Percentiles rank a stretch among this genome's conserved stretches.
Conservation (phyloP, 768 basidiomycete species). For the Podaxis carcinomalis region DNA sequence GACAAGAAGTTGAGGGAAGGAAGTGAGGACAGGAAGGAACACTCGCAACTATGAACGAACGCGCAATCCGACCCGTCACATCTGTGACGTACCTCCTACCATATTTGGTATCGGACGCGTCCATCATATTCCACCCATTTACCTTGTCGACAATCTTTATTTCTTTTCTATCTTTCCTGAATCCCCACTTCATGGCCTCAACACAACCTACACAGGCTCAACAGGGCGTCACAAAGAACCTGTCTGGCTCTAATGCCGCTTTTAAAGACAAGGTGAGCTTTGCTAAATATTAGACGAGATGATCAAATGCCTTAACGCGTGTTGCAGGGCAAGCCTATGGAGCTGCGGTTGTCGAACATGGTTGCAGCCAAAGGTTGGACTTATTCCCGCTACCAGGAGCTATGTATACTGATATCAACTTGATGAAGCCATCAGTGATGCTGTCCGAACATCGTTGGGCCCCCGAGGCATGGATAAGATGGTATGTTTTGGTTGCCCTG, state of each 20-base stretch:
- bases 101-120: slow-evolving; percentile 30
- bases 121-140: slow-evolving; percentile 6
- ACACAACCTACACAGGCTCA: slow-evolving; percentile 29
- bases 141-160: neutral
- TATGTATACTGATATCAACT: slow-evolving; percentile 15
- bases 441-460: slow-evolving; percentile 92
- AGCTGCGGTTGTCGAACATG: slow-evolving; percentile 95
- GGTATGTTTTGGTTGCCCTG: slow-evolving; percentile 42
- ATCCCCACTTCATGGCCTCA: slow-evolving; percentile 26
- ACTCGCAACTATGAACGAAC: slow-evolving; percentile 12
- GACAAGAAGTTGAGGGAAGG: slow-evolving; percentile 11
- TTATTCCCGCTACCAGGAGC: neutral
- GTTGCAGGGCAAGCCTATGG: slow-evolving; percentile 92
- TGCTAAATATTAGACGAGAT: slow-evolving; percentile 3
- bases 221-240: slow-evolving; percentile 37
- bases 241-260: slow-evolving; percentile 63
- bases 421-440: slow-evolving; percentile 86
- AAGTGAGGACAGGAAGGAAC: neutral
- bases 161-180: slow-evolving; percentile 10
- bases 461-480: slow-evolving; percentile 99
- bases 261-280: slow-evolving; percentile 80
- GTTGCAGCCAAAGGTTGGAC: slow-evolving; percentile 89
- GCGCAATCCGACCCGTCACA: slow-evolving; percentile 24
- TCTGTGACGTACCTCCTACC: slow-evolving; percentile 26
- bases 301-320: slow-evolving; percentile 20